A percentile compares a stretch with the other conserved stretches of the same genome.
Conservation (phyloP, 2,329 filamentous ascomycete genomes). For the Colletotrichum gloeosporioides region DNA sequence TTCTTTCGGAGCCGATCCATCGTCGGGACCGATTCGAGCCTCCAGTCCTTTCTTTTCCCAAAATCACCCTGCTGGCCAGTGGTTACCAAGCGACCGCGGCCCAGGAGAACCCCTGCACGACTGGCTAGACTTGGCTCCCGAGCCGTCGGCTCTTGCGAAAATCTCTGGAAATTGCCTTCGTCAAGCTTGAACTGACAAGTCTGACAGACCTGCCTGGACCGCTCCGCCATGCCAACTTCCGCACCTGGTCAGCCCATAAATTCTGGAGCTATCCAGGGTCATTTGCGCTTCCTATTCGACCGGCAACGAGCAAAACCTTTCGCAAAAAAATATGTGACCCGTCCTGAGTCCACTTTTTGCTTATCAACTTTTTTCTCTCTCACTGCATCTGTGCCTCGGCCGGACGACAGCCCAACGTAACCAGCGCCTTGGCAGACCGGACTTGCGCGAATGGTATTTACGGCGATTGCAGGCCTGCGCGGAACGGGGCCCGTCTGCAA, state of each 20-base stretch:
- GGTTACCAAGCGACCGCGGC: not conserved
- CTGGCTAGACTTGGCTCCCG: constrained; percentile 6
- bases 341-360: not conserved
- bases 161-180: constrained; percentile 1
- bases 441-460: not conserved
- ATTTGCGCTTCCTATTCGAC: not conserved
- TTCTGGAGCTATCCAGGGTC: not conserved
- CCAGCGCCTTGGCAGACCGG: not conserved
- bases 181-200: not conserved
- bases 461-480: constrained; percentile 3
- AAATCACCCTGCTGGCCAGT: not conserved
- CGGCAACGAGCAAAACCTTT: not conserved
- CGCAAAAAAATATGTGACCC: not conserved
- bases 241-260: constrained; percentile 8
- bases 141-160: constrained; percentile 10
- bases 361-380: not conserved
- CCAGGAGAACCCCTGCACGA: not conserved
- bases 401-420: not conserved
- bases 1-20: not conserved
- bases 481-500: not conserved
- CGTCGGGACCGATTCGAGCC: not conserved
- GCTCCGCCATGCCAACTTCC: not conserved
- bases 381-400: not conserved
- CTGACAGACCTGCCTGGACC: not conserved
- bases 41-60: not conserved